phyloP scores from a whole-genome alignment of 768 basidiomycete genomes.

The Inosperma sp. region DNA sequence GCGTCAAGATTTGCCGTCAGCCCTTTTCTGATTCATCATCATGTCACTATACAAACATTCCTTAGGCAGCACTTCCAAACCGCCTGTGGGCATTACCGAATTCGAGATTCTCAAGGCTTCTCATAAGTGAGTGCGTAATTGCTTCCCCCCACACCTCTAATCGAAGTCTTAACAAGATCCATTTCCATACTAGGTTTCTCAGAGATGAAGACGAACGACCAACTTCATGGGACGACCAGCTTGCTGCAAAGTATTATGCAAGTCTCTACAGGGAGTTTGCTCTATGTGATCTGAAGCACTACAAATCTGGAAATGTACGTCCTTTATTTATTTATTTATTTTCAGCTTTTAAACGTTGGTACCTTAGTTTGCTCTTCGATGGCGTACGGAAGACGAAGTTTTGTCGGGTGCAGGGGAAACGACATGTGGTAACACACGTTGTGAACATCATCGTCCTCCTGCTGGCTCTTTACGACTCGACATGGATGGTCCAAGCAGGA shows the following conservation, averaged over 20 bases:
- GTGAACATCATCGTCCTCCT: conserved; percentile 52
- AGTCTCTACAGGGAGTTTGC: conserved; percentile 90
- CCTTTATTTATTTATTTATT: background rate
- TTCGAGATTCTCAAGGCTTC: conserved; percentile 74
- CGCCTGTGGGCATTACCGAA: conserved; percentile 44
- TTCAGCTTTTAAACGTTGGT: conserved; percentile 1
- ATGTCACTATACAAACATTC: conserved; percentile 36
- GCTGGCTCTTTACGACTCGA: background rate
- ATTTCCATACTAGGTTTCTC: conserved; percentile 55
- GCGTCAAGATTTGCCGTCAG: background rate
- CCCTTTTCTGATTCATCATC: background rate
- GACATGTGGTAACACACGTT: conserved; percentile 88
- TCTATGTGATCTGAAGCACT: conserved; percentile 91
- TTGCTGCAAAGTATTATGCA: conserved; percentile 86
- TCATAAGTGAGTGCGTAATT: conserved; percentile 49
- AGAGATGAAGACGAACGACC: conserved; percentile 52
- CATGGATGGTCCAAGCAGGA: conserved; percentile 1
- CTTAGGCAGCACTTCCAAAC: conserved; percentile 23
- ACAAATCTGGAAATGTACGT: conserved; percentile 83
- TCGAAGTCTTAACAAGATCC: conserved; percentile 6
- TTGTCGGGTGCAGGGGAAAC: conserved; percentile 79
- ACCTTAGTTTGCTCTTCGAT: conserved; percentile 78
- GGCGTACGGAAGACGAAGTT: conserved; percentile 92
- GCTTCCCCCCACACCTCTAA: background rate
- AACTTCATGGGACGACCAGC: conserved; percentile 72